Conservation (phyloP, 805 yeast genomes). For the Hanseniaspora osmophila region DNA sequence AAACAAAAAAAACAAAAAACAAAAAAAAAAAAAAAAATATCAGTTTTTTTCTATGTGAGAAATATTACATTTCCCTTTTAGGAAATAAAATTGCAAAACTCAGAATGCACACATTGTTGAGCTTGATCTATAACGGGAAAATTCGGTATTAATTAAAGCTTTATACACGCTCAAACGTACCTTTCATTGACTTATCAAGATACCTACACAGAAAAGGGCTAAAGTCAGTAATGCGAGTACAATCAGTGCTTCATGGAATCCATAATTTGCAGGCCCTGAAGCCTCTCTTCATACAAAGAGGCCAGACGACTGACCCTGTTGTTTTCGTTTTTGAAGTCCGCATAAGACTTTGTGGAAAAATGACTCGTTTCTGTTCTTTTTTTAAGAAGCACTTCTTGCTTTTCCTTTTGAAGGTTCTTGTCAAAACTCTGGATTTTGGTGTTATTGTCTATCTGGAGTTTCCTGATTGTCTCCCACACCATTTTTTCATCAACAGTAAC, state of each 20-base stretch:
- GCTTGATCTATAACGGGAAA: no score
- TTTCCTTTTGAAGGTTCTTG: slow-evolving; percentile 15
- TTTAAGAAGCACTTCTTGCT: slow-evolving; percentile 3
- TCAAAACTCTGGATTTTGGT: slow-evolving; percentile 19
- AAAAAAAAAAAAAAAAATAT: no score
- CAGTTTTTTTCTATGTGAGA: no score
- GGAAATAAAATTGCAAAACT: no score
- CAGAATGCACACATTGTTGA: no score
- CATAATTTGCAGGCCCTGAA: slow-evolving; percentile 25
- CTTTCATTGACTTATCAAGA: no score
- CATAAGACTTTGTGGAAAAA: slow-evolving; percentile 23
- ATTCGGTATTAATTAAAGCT: no score
- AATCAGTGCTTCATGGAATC: slow-evolving; percentile 17
- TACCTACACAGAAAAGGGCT: no score
- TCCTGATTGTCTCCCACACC: neutral
- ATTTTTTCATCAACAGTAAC: neutral
- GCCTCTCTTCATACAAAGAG: slow-evolving; percentile 46
- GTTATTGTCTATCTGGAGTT: slow-evolving; percentile 8
- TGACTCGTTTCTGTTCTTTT: slow-evolving; percentile 10
- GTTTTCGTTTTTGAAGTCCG: slow-evolving; percentile 31
- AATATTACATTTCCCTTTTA: no score
- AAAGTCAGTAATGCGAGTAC: no score
- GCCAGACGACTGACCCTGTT: slow-evolving; percentile 51
- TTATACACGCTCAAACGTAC: neutral
- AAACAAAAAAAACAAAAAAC: no score